Evolutionary conservation across 345 rosid genomes (phyloP).

Genomic region (Populus simonii): DNA sequence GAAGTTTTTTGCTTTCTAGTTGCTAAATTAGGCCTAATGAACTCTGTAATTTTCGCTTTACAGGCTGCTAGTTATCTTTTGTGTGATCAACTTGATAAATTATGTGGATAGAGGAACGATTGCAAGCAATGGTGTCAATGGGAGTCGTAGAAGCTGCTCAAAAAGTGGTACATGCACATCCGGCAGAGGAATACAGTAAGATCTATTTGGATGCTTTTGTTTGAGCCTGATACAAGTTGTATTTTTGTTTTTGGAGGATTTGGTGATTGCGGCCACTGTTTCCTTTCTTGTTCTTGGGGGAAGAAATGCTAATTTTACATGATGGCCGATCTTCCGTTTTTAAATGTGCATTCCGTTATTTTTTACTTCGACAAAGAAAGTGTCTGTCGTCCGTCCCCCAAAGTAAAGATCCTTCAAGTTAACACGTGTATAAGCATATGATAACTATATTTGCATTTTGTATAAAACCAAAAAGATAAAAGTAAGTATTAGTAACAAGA

Average conservation of each 20-base stretch:
- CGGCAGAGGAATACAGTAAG: constrained; percentile 96
- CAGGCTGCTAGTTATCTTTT: constrained; percentile 82
- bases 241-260: not conserved
- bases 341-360: not conserved
- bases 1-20: not conserved
- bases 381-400: not conserved
- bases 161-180: constrained; percentile 64
- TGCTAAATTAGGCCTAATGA: not conserved
- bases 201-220: constrained; percentile 10
- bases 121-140: constrained; percentile 96
- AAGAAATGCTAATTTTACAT: not conserved
- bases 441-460: not conserved
- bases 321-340: not conserved
- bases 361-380: not conserved
- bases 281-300: not conserved
- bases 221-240: not conserved
- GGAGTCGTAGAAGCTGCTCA: constrained; percentile 61
- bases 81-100: constrained; percentile 74
- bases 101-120: constrained; percentile 92
- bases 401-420: not conserved
- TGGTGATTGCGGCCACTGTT: not conserved
- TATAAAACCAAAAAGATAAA: not conserved
- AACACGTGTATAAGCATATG: not conserved
- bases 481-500: not conserved
- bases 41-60: constrained; percentile 17